phyloP scores from a whole-genome alignment of 1,139 yeast genomes.

The Scheffersomyces cryptocercus region DNA sequence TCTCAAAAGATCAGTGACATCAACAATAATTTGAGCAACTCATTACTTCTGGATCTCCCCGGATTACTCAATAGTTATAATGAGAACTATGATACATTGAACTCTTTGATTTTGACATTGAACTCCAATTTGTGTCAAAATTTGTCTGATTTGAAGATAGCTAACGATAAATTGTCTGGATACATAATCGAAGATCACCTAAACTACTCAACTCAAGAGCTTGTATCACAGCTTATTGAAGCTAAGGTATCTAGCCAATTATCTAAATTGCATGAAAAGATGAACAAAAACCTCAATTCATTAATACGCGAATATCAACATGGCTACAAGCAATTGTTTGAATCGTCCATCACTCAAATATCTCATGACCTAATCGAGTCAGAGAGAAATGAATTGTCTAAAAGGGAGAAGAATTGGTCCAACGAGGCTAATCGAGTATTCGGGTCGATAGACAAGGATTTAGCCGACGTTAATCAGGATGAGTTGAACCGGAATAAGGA shows the following conservation, averaged over 20 bases:
- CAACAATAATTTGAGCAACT: conserved; percentile 6
- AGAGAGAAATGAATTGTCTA: conserved; percentile 6
- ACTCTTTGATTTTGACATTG: conserved; percentile 7
- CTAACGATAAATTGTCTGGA: conserved; percentile 8
- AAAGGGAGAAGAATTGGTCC: conserved; percentile 8
- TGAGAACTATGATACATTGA: conserved; percentile 8
- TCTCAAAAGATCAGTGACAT: conserved; percentile 6
- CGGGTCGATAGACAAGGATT: conserved; percentile 2
- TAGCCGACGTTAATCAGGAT: conserved; percentile 1
- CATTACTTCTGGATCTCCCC: conserved; percentile 11
- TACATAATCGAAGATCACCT: conserved; percentile 8
- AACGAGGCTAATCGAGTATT: conserved; percentile 4
- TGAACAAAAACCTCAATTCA: conserved; percentile 3
- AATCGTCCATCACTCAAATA: conserved; percentile 6
- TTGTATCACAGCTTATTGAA: conserved; percentile 4
- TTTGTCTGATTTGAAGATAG: conserved; percentile 4
- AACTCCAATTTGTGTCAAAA: conserved; percentile 5
- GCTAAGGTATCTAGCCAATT: conserved; percentile 6
- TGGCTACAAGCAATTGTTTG: conserved; percentile 5
- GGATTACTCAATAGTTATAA: conserved; percentile 11
- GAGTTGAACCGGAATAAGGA: conserved; percentile 3
- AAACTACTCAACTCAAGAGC: conserved; percentile 1
- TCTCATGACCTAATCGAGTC: conserved; percentile 8
- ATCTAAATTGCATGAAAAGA: conserved; percentile 1
- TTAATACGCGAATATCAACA: conserved; percentile 1